Base-by-base conservation (phyloP, 2,329 filamentous ascomycete genomes). In the Colletotrichum aenigma region DNA sequence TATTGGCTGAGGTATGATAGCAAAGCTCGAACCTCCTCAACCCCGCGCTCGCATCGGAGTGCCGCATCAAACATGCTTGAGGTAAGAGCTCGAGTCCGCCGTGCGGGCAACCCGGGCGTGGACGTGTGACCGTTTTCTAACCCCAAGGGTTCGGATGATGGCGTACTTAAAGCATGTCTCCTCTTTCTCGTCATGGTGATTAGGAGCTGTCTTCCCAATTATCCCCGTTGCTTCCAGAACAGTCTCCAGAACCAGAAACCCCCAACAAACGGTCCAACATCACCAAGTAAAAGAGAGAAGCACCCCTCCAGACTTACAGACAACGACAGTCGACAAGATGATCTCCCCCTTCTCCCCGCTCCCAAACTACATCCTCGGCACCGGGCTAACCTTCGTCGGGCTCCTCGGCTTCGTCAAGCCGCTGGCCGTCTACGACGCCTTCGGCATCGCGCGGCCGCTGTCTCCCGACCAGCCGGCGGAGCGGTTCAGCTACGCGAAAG, bases 321-420 rank as follows among this genome's bases (percentile, higher is more conserved):
- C 43, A n/a, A 18, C 9, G 8, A n/a, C 15, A 32, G 30, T 13
- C 13, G 6, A 60, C 13, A 52, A 38, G 30, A 48, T 74, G 24
- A 12, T 67, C 10, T 76, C 74, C 4, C 74, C 70, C 4, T 76
- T 76, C 74, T 76, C 74, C 9, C 70, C 74, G 1, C 8, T 66
- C 9, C 74, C 74, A 15, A 76, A 71, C 28, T 79, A 80, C 67
- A 60, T 76, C 30, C 76, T 79, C 52, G 79, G 79, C 60, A 79
- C 82, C 13, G 79, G 81, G 52, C 79, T 81, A 9, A 77, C 80
- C 13, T 70, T 76, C 65, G 28, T 71, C 69, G 72, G 66, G 67
- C 64, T 78, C 18, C 75, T 76, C 62, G 70, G 74, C 62, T 77
- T 78, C 67, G 62, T 70, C 28, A 68, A 72, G 12, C 75, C 77